Conservation (phyloP, 2,329 filamentous ascomycete species). For the Xylaria sp. region DNA sequence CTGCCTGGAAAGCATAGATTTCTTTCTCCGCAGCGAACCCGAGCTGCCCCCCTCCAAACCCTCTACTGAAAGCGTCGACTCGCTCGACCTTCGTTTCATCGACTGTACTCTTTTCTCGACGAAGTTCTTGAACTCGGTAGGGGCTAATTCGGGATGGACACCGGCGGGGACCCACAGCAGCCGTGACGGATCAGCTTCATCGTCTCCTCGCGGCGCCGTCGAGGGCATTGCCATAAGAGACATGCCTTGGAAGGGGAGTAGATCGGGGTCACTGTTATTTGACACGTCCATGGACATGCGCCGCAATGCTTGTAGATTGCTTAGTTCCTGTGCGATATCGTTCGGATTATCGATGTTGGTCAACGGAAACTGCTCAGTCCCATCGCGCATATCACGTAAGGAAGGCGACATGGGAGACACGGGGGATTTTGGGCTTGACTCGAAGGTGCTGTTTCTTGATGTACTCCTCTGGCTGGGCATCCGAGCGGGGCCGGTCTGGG, state of each 20-base stretch:
- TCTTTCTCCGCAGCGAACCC: constrained; percentile 77
- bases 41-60: constrained; percentile 55
- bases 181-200: constrained; percentile 84
- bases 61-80: constrained; percentile 64
- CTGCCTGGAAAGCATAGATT: constrained; percentile 93
- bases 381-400: constrained; percentile 57
- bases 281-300: constrained; percentile 93
- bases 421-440: constrained; percentile 39
- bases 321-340: constrained; percentile 88
- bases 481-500: constrained; percentile 45
- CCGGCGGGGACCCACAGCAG: constrained; percentile 95
- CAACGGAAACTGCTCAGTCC: constrained; percentile 77
- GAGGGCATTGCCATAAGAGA: constrained; percentile 71
- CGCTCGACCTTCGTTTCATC: constrained; percentile 82
- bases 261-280: constrained; percentile 72
- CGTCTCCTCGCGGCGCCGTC: constrained; percentile 70
- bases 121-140: constrained; percentile 95
- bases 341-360: constrained; percentile 89
- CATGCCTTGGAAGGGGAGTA: constrained; percentile 70
- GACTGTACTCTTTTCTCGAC: constrained; percentile 90
- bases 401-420: constrained; percentile 53
- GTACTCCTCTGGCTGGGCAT: constrained; percentile 44
- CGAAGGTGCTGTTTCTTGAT: constrained; percentile 40
- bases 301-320: constrained; percentile 86
- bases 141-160: constrained; percentile 91